phyloP scores from a whole-genome alignment of 768 basidiomycete species.

The Cyathus striatus region DNA sequence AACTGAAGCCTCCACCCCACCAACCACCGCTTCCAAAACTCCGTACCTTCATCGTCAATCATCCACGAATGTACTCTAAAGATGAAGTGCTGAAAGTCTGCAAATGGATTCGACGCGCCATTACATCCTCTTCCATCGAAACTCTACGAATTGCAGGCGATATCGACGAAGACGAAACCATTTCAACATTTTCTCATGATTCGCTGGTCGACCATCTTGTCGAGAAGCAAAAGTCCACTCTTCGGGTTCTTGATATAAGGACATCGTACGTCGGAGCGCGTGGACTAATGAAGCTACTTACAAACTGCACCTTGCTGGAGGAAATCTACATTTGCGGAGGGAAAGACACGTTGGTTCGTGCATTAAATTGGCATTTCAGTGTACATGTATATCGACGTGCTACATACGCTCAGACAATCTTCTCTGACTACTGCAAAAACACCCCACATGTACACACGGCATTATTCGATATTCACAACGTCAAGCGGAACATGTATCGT shows the following conservation, averaged over 20 bases:
- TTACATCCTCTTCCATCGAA: constrained; percentile 27
- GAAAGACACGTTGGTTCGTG: constrained; percentile 22
- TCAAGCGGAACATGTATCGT: constrained; percentile 13
- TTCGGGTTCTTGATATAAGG: constrained; percentile 26
- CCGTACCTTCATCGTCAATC: constrained; percentile 16
- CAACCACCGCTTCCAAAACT: constrained; percentile 15
- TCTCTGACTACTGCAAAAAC: constrained; percentile 12
- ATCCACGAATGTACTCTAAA: constrained; percentile 11
- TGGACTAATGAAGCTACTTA: constrained; percentile 21
- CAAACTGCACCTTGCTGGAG: constrained; percentile 26
- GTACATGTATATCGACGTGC: neutral
- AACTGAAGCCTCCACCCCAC: constrained; percentile 31
- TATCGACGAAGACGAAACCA: constrained; percentile 12
- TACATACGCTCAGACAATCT: constrained; percentile 13
- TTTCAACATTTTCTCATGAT: constrained; percentile 19
- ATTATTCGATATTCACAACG: constrained; percentile 26
- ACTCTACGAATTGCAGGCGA: constrained; percentile 21
- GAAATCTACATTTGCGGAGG: constrained; percentile 26
- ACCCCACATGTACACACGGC: constrained; percentile 27
- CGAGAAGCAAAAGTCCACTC: constrained; percentile 20
- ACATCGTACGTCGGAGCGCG: constrained; percentile 23
- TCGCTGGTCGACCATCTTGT: constrained; percentile 34
- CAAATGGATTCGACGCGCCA: constrained; percentile 35
- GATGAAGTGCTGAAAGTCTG: constrained; percentile 24
- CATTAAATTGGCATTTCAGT: neutral